Conservation (phyloP, 805 yeast genomes). For the Candida loeiensis region DNA sequence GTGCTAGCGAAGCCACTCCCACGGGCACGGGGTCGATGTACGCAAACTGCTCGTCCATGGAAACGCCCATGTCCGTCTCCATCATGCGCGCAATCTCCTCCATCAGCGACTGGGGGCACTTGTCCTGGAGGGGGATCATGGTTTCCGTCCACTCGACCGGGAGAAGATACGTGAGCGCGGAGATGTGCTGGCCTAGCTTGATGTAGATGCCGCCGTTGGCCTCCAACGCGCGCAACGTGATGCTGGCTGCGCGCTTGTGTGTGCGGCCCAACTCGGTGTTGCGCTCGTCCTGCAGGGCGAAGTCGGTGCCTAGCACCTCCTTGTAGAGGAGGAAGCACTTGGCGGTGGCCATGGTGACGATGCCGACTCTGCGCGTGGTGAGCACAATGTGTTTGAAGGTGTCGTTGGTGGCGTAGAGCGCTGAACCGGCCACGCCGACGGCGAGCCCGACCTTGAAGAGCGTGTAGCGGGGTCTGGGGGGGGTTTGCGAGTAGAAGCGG, state of each 20-base stretch:
- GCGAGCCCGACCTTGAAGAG: conserved; percentile 24
- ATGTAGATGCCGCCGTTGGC: conserved; percentile 90
- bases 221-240: conserved; percentile 76
- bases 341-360: conserved; percentile 64
- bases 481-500: not conserved
- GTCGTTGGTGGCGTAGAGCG: conserved; percentile 37
- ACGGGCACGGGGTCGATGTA: conserved; percentile 72
- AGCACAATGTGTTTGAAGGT: conserved; percentile 30
- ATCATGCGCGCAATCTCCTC: conserved; percentile 71
- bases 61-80: conserved; percentile 56
- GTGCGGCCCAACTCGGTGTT: conserved; percentile 55
- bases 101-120: conserved; percentile 76
- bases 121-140: conserved; percentile 88
- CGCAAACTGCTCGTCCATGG: conserved; percentile 59
- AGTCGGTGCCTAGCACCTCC: conserved; percentile 46
- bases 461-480: conserved; percentile 4
- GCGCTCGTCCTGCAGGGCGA: conserved; percentile 42
- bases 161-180: conserved; percentile 85
- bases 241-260: conserved; percentile 71
- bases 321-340: conserved; percentile 73
- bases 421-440: conserved; percentile 25
- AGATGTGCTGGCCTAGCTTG: conserved; percentile 90
- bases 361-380: conserved; percentile 51
- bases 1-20: conserved; percentile 96
- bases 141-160: conserved; percentile 95